Evolutionary conservation across 768 basidiomycete species (phyloP).

Genomic region (Clitopilus hobsonii): DNA sequence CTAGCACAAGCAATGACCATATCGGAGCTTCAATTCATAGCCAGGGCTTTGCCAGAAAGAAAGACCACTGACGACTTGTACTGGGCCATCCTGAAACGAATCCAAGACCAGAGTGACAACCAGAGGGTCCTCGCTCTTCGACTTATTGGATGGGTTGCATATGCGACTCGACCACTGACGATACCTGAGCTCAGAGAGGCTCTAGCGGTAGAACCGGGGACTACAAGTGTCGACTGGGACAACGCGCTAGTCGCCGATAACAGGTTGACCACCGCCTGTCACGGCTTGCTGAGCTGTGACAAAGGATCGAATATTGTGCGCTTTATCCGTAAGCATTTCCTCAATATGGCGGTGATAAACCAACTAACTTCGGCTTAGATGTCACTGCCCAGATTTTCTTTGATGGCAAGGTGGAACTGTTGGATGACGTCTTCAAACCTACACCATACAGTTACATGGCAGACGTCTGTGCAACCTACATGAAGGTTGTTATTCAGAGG

Average conservation of each 20-base stretch:
- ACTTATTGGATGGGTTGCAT: not conserved
- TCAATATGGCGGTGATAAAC: too few relatives aligned
- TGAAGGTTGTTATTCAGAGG: not conserved
- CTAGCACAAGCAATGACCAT: not conserved
- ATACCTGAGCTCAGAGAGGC: not conserved
- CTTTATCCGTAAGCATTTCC: not conserved
- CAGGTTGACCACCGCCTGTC: not conserved
- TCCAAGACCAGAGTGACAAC: not conserved
- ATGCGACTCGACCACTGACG: not conserved
- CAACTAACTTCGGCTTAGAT: too few relatives aligned
- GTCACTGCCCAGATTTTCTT: not conserved
- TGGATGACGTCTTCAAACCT: not conserved
- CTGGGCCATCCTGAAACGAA: not conserved
- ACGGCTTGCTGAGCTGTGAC: not conserved
- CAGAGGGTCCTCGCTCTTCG: not conserved
- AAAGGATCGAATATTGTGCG: not conserved
- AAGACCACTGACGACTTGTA: not conserved
- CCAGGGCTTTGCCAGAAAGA: not conserved
- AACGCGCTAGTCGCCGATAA: not conserved
- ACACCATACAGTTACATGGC: not conserved
- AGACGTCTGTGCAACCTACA: not conserved
- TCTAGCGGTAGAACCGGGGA: not conserved
- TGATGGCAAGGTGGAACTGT: not conserved
- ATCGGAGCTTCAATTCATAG: not conserved
- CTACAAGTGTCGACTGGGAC: not conserved